Evolutionary conservation across 2,329 filamentous ascomycete species (phyloP).

Genomic region (Diaporthe sp.): DNA sequence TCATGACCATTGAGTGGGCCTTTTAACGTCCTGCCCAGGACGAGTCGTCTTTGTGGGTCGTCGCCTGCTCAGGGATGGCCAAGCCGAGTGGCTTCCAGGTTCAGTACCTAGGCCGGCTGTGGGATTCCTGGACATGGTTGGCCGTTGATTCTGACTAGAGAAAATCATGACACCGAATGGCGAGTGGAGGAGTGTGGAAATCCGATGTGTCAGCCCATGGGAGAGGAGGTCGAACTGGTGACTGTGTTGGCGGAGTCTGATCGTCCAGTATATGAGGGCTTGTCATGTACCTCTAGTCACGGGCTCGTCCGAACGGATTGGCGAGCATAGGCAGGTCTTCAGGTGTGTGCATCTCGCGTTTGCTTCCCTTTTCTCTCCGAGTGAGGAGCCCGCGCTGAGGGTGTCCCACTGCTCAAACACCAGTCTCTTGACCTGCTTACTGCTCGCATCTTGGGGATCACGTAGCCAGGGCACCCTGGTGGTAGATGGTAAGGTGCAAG

Average conservation of each 20-base stretch:
- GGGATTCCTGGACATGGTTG: not conserved
- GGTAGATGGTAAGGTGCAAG: not conserved
- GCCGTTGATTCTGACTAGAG: not conserved
- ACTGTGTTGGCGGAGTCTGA: not conserved
- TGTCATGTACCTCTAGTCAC: not conserved
- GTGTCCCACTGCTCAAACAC: too few relatives aligned
- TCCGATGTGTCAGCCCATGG: not conserved
- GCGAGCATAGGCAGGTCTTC: not conserved
- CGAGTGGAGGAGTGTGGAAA: too few relatives aligned
- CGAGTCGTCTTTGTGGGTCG: conserved; percentile 6
- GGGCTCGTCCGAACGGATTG: too few relatives aligned
- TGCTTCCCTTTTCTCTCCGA: not conserved
- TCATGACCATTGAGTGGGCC: conserved; percentile 38
- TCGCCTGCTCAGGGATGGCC: not conserved
- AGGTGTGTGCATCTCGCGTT: not conserved
- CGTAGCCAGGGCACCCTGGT: not conserved
- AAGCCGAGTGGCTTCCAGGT: not conserved
- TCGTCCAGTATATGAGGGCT: not conserved
- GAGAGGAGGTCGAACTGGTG: not conserved
- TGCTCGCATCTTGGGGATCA: not conserved
- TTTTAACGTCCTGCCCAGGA: conserved; percentile 56
- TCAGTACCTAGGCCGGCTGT: too few relatives aligned
- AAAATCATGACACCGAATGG: not conserved
- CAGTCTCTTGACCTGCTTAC: not conserved
- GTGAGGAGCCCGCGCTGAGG: not conserved